phyloP scores from a whole-genome alignment of 805 yeast genomes.

The Saturnispora sanitii region DNA sequence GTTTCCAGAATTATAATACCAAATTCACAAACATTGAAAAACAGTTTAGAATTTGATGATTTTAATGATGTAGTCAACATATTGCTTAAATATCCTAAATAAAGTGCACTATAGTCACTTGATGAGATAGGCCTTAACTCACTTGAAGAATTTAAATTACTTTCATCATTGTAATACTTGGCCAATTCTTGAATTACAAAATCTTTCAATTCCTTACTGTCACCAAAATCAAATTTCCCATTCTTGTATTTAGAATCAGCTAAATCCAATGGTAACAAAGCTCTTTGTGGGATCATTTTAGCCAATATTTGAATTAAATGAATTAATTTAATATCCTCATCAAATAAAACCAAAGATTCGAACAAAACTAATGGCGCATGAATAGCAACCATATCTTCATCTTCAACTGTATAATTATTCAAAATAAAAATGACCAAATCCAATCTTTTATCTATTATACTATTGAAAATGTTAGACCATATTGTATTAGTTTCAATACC shows the following conservation, averaged over 20 bases:
- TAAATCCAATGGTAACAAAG: constrained; percentile 45
- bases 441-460: constrained; percentile 33
- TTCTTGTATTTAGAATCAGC: constrained; percentile 20
- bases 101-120: constrained; percentile 35
- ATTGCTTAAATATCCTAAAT: constrained; percentile 26
- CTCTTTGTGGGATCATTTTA: constrained; percentile 52
- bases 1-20: constrained; percentile 32
- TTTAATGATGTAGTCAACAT: constrained; percentile 15
- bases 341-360: constrained; percentile 27
- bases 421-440: constrained; percentile 51
- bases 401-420: constrained; percentile 60
- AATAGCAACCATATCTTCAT: constrained; percentile 72
- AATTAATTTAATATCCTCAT: constrained; percentile 27
- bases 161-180: constrained; percentile 12
- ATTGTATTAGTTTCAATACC: constrained; percentile 73
- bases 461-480: constrained; percentile 52
- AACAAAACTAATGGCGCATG: constrained; percentile 70
- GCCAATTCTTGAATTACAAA: constrained; percentile 12
- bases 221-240: constrained; percentile 2
- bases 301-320: constrained; percentile 35
- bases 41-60: constrained; percentile 14
- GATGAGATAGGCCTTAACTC: constrained; percentile 30
- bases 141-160: not conserved
- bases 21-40: constrained; percentile 28
- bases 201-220: constrained; percentile 11